These are phyloP conservation scores for Coemansia guatemalensis DNA, from an alignment of 192 early-diverging fungal species.

Conservation along the genomic window DNA sequence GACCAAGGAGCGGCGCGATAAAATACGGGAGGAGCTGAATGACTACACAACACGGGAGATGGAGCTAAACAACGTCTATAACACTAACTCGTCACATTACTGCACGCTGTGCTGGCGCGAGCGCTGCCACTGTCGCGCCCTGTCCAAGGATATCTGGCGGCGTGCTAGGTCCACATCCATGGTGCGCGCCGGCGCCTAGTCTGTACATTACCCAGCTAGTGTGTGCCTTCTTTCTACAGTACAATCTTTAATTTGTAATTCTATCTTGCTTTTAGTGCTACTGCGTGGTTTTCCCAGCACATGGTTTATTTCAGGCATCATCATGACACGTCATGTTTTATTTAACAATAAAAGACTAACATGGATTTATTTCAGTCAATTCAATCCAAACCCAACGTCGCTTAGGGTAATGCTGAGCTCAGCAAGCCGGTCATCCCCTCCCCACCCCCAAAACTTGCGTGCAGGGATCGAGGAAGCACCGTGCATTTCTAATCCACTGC, in stretches of 20 bases:
- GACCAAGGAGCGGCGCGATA: slow-evolving; percentile 35
- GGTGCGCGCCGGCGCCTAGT: slow-evolving; percentile 46
- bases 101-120: slow-evolving; percentile 55
- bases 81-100: slow-evolving; percentile 41
- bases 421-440: neutral
- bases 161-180: slow-evolving; percentile 47
- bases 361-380: neutral
- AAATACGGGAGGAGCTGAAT: slow-evolving; percentile 50
- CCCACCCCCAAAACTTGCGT: neutral
- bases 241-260: slow-evolving; percentile 6
- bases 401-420: neutral
- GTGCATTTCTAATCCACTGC: neutral
- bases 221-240: neutral
- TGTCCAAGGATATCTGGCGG: slow-evolving; percentile 53
- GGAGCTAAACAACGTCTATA: slow-evolving; percentile 51
- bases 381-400: neutral
- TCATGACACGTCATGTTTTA: neutral
- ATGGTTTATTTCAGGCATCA: slow-evolving; percentile 1
- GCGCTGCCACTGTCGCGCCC: slow-evolving; percentile 50
- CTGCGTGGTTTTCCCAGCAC: slow-evolving; percentile 1
- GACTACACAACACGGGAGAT: slow-evolving; percentile 49
- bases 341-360: neutral
- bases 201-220: neutral
- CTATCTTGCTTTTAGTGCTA: neutral
- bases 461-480: neutral